Evolutionary conservation across 2,329 filamentous ascomycete genomes (phyloP), one percentile per base, ranked within the genome.

Genomic region (Metarhizium sp.): DNA sequence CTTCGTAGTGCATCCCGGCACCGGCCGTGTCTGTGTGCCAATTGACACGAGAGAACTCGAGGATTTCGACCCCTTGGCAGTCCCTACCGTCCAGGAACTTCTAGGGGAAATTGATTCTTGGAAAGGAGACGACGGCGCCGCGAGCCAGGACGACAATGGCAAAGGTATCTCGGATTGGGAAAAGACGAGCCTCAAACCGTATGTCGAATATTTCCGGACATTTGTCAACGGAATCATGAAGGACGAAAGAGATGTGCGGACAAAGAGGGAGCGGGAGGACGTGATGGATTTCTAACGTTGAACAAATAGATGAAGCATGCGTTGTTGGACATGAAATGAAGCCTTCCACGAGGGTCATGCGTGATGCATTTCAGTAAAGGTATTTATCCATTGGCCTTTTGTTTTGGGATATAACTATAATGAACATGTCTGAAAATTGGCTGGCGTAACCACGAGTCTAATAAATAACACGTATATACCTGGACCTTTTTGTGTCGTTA

Each of bases 1-100:
- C 0, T 99, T 99, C 66, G 92, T 96, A 58, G 86, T 99, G 42
- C 94, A 99, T 69, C 94, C 94, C 0, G 91, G 91, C 18, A 99
- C 94, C 0, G 92, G 94, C 1, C 78, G 92, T 54, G 90, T 99
- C 6, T 99, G 94, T 74, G 94, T 99, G 52, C 94, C 94, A 2
- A 97, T 99, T 64, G 89, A 97, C 67, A 81, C 84, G 1, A 74
- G 66, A 51, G 77, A 74, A 5, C 79, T 92, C 0, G 90, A 94
- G 51, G 80, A 85, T 3, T 99, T 99, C 64, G 89, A 97, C 66
- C 94, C 94, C 0, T 75, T 95, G 0, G 75, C 71, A 2, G 92
- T 97, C n/a, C 94, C 94, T 1, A 97, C 91, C 0, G 90, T 96
- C 3, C 89, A 88, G 57, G 78, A 86, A 51, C 75, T 99, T 56